A percentile compares a stretch with the other conserved stretches of the same genome.
Evolutionary conservation across 345 rosid species (phyloP).

Genomic region (Eucalyptus dawsonii): DNA sequence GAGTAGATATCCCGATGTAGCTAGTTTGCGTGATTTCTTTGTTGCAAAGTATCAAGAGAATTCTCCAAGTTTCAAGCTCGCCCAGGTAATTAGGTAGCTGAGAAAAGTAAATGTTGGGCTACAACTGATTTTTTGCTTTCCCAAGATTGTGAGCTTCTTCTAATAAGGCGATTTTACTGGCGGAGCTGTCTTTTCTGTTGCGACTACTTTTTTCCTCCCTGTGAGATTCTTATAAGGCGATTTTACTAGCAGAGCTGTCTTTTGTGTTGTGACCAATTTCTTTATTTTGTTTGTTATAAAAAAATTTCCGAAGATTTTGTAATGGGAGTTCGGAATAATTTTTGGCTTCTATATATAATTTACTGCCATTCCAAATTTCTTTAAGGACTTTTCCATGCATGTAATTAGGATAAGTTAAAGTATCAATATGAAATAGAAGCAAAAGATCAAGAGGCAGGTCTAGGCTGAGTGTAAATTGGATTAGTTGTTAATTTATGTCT

Average conservation of each 20-base stretch:
- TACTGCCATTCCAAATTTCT: background rate
- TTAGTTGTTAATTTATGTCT: background rate
- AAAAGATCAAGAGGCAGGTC: background rate
- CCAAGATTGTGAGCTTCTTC: background rate
- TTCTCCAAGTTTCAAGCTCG: slow-evolving; percentile 87
- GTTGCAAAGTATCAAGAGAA: slow-evolving; percentile 77
- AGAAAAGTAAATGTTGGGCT: background rate
- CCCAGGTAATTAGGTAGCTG: slow-evolving; percentile 52
- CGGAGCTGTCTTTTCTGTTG: background rate
- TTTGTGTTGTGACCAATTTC: background rate
- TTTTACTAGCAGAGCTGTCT: background rate
- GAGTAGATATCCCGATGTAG: slow-evolving; percentile 80
- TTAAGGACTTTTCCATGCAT: background rate
- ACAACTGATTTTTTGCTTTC: background rate
- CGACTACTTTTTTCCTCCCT: background rate
- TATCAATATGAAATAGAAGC: background rate
- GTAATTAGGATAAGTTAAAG: background rate
- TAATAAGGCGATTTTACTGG: background rate
- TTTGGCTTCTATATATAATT: background rate
- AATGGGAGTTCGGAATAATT: background rate
- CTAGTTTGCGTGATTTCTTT: slow-evolving; percentile 88
- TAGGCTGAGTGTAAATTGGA: background rate
- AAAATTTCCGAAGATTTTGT: background rate
- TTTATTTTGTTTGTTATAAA: background rate
- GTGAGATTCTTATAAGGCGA: background rate